A percentile compares a stretch with the other conserved stretches of the same genome.
Conservation (phyloP, 163 green algal genomes). For the Prototheca cutis region DNA sequence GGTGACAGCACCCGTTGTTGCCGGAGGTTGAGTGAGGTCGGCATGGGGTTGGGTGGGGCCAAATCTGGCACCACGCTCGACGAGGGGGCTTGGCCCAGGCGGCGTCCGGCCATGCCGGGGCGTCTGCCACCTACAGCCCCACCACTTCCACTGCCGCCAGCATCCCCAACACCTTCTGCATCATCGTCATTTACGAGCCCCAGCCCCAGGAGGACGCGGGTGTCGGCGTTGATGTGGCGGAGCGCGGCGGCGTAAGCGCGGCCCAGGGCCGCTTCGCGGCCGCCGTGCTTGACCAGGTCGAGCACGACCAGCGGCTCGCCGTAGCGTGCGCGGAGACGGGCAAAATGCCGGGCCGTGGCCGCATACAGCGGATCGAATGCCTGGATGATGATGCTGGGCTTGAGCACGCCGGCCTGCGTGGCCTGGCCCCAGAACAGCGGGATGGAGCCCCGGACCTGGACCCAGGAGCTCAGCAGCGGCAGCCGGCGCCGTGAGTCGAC, state of each 20-base stretch:
- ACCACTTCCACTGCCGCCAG: too few species aligned
- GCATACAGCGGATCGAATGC: slow-evolving; percentile 81
- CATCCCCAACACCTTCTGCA: too few species aligned
- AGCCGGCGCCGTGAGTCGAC: slow-evolving; percentile 46
- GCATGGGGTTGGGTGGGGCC: too few species aligned
- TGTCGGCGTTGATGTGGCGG: slow-evolving; percentile 9
- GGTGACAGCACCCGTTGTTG: too few species aligned
- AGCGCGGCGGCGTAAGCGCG: slow-evolving; percentile 64
- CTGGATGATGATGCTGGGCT: slow-evolving; percentile 82
- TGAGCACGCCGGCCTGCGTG: slow-evolving; percentile 30
- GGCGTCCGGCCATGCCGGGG: too few species aligned
- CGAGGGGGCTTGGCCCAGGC: too few species aligned
- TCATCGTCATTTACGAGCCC: background rate
- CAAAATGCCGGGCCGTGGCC: slow-evolving; percentile 54
- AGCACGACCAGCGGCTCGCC: slow-evolving; percentile 72
- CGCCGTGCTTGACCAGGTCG: slow-evolving; percentile 77
- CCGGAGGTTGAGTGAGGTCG: too few species aligned
- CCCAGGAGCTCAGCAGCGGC: slow-evolving; percentile 34
- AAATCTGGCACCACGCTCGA: too few species aligned
- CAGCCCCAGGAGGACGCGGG: too few species aligned
- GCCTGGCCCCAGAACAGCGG: slow-evolving; percentile 88
- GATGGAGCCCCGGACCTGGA: slow-evolving; percentile 71
- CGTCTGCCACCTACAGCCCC: too few species aligned
- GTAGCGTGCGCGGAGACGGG: slow-evolving; percentile 51
- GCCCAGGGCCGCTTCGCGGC: slow-evolving; percentile 68